Evolutionary conservation across 1,284 basidiomycete species (phyloP).

Genomic region (Cutaneotrichosporon curvatum): DNA sequence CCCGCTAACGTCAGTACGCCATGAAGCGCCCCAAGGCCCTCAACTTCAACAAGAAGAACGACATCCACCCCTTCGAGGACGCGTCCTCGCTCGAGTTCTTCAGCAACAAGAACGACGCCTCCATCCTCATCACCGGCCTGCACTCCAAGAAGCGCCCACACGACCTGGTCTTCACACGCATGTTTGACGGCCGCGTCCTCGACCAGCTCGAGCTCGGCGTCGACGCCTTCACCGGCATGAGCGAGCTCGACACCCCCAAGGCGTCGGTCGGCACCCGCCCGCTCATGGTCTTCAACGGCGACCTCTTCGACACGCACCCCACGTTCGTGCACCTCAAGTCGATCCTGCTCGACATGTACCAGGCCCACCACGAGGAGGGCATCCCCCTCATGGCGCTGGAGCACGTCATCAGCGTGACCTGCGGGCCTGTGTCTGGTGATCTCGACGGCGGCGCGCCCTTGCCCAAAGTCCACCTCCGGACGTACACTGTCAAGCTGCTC

Average conservation of each 20-base stretch:
- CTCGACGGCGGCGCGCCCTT: slow-evolving; percentile 50
- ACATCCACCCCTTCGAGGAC: slow-evolving; percentile 85
- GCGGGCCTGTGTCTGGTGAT: slow-evolving; percentile 53
- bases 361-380: slow-evolving; percentile 75
- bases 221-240: slow-evolving; percentile 69
- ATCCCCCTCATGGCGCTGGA: slow-evolving; percentile 81
- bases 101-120: slow-evolving; percentile 88
- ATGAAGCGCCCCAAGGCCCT: slow-evolving; percentile 83
- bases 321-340: slow-evolving; percentile 89
- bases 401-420: slow-evolving; percentile 81
- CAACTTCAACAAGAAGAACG: slow-evolving; percentile 92
- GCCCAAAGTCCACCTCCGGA: slow-evolving; percentile 79
- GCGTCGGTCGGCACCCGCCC: slow-evolving; percentile 85
- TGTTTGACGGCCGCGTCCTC: slow-evolving; percentile 78
- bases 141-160: slow-evolving; percentile 93
- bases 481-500: slow-evolving; percentile 71
- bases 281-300: slow-evolving; percentile 90
- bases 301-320: slow-evolving; percentile 85
- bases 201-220: slow-evolving; percentile 95
- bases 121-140: slow-evolving; percentile 82
- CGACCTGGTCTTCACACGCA: slow-evolving; percentile 76
- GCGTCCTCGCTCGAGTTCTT: slow-evolving; percentile 81
- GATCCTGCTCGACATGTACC: slow-evolving; percentile 76
- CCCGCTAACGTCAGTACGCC: slow-evolving; percentile 59
- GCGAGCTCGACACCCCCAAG: slow-evolving; percentile 77